Base-by-base conservation (phyloP, 2,329 filamentous ascomycete genomes). In the Penicillium brasilianum region DNA sequence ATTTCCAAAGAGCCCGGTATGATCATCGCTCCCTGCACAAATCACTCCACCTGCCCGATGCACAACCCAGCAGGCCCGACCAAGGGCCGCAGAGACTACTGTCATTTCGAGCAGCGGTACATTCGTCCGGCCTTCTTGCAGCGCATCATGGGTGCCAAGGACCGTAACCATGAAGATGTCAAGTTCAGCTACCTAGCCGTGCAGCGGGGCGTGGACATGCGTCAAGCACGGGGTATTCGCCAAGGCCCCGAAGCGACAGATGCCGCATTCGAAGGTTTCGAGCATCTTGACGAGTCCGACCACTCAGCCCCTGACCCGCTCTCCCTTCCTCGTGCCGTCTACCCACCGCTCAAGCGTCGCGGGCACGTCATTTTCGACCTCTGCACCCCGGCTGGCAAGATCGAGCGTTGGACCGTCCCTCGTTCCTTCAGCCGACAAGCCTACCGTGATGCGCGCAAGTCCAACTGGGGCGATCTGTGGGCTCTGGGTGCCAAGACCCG, bases 391-490 rank as follows among this genome's bases (percentile, higher is more conserved):
- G 84, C 87, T 0, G 95, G 91, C 34, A 88, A 85, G 44, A 88
- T 97, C 36, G 94, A 99, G 81, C 91, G 95, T 58, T 99, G 95
- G 95, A 95, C 90, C 0, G 89, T 99, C 0, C 91, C 94, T 1
- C 88, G 88, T 68, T 92, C 88, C 61, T 95, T 89, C 77, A 89
- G 89, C 75, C 88, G 86, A 69, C 87, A 90, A 70, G 93, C 93
- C 0, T 98, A 94, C 79, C 92, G 91, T 69, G 95, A 98, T 74
- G 95, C 95, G 37, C 88, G 95, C 63, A 99, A 99, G 79, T 86
- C 90, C 0, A 81, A 81, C 56, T 98, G 94, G 95, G 95, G 95
- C 41, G 95, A 98, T 74, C 82, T 98, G 10, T 99, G 95, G 95
- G 93, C 94, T 0, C 82, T 98, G 0, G 95, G 95, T 0, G 94